phyloP scores from a whole-genome alignment of 192 early-diverging fungal genomes.

The Gamsiella multidivaricata region DNA sequence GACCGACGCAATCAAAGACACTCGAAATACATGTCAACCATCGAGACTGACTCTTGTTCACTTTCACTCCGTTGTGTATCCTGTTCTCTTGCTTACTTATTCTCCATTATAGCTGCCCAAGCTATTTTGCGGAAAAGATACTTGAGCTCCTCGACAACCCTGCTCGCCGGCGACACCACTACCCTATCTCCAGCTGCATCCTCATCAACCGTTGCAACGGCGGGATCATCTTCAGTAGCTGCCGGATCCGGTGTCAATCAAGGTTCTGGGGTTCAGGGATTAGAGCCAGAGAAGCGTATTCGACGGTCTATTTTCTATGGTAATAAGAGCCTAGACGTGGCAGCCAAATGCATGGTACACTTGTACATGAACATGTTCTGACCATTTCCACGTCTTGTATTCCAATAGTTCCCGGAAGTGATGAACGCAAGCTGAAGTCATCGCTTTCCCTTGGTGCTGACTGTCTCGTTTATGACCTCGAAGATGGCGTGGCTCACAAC shows the following conservation, averaged over 20 bases:
- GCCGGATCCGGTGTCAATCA: neutral
- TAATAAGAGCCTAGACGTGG: conserved; percentile 1
- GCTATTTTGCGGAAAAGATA: conserved; percentile 4
- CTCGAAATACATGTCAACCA: neutral
- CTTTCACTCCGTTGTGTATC: too few relatives aligned
- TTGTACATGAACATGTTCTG: too few relatives aligned
- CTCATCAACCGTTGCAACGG: neutral
- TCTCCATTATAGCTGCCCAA: neutral
- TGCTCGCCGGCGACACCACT: conserved; percentile 15
- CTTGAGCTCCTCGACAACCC: conserved; percentile 6
- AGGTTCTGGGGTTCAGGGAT: neutral
- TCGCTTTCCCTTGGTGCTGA: conserved; percentile 78
- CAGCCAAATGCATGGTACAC: too few relatives aligned
- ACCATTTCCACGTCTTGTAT: neutral
- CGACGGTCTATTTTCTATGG: conserved; percentile 54
- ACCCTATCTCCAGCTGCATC: conserved; percentile 1
- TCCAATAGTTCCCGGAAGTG: conserved; percentile 80
- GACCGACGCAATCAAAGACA: too few relatives aligned
- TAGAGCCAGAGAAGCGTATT: conserved; percentile 45
- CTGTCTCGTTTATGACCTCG: conserved; percentile 91
- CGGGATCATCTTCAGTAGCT: neutral
- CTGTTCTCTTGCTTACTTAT: neutral
- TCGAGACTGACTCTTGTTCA: neutral
- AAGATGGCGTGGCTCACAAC: conserved; percentile 88
- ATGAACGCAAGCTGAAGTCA: conserved; percentile 87